Conservation (phyloP, 2,329 filamentous ascomycete species). For the Fusarium caatingaense region DNA sequence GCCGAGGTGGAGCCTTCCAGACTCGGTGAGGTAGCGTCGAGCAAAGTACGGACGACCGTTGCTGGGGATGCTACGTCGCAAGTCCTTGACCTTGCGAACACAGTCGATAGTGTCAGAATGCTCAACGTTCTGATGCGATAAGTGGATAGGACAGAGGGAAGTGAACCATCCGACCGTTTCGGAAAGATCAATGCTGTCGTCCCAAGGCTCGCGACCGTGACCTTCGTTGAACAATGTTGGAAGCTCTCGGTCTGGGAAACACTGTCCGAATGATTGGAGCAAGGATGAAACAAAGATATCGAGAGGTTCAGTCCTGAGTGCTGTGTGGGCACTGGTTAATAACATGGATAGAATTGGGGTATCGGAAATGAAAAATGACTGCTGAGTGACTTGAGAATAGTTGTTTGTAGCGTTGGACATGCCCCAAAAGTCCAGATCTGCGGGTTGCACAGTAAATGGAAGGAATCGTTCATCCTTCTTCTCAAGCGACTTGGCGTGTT, state of each 20-base stretch:
- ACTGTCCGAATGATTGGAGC: constrained; percentile 49
- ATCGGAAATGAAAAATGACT: constrained; percentile 21
- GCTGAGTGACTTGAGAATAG: constrained; percentile 15
- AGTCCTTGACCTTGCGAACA: constrained; percentile 25
- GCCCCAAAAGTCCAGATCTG: constrained; percentile 38
- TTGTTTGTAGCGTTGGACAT: constrained; percentile 17
- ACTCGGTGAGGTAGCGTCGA: constrained; percentile 3
- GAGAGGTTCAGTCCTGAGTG: constrained; percentile 51
- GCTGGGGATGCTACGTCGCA: constrained; percentile 12
- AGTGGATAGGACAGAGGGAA: constrained; percentile 51
- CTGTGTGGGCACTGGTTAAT: constrained; percentile 44
- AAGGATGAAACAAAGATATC: constrained; percentile 55
- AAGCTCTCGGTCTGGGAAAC: constrained; percentile 50
- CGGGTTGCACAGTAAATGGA: constrained; percentile 8
- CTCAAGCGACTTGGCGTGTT: constrained; percentile 42
- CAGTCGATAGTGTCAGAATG: constrained; percentile 9
- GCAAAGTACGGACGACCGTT: constrained; percentile 36
- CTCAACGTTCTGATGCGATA: constrained; percentile 7
- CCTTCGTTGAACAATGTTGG: constrained; percentile 56
- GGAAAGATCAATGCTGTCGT: constrained; percentile 50
- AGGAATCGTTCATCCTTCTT: not conserved
- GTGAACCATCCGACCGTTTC: constrained; percentile 61
- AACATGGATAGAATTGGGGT: not conserved
- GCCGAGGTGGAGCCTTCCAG: not conserved
- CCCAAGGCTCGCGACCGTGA: constrained; percentile 56